Conservation (phyloP, 2,329 filamentous ascomycete species). For the Verticillium zaregamsianum region DNA sequence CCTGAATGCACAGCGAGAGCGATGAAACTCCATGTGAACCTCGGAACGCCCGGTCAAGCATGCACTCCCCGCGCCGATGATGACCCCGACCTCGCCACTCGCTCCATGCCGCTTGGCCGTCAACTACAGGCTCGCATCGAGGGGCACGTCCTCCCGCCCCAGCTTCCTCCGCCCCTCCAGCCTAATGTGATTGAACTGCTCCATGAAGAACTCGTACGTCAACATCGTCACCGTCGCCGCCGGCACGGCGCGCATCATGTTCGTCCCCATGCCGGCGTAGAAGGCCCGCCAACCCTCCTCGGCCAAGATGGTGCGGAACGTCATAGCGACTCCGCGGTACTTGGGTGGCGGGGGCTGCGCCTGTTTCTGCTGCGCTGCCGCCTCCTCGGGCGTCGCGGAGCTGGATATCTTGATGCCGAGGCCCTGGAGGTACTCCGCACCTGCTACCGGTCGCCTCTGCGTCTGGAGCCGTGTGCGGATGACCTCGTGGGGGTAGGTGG, state of each 20-base stretch:
- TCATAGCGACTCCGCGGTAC: constrained; percentile 77
- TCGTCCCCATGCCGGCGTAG: constrained; percentile 95
- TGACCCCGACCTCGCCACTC: constrained; percentile 11
- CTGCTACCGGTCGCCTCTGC: constrained; percentile 68
- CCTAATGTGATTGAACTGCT: constrained; percentile 41
- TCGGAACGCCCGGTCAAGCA: not conserved
- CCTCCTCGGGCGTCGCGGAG: constrained; percentile 38
- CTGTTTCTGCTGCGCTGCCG: constrained; percentile 19
- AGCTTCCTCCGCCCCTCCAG: constrained; percentile 32
- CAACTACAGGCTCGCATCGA: not conserved
- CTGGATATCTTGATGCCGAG: constrained; percentile 36
- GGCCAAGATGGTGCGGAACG: constrained; percentile 75
- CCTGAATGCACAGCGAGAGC: not conserved
- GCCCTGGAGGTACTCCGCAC: constrained; percentile 47
- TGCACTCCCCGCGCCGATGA: not conserved
- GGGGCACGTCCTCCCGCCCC: constrained; percentile 1
- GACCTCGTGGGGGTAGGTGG: constrained; percentile 96
- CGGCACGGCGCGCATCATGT: constrained; percentile 93
- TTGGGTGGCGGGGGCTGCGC: constrained; percentile 33
- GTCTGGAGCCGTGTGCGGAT: constrained; percentile 91
- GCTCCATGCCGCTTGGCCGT: constrained; percentile 8
- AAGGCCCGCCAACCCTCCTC: constrained; percentile 97
- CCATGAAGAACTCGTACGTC: constrained; percentile 81
- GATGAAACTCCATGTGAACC: constrained; percentile 1
- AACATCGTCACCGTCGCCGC: constrained; percentile 97